phyloP scores from a whole-genome alignment of 202 grass and related monocot species.

The Bolboschoenoplectus hybrid region DNA sequence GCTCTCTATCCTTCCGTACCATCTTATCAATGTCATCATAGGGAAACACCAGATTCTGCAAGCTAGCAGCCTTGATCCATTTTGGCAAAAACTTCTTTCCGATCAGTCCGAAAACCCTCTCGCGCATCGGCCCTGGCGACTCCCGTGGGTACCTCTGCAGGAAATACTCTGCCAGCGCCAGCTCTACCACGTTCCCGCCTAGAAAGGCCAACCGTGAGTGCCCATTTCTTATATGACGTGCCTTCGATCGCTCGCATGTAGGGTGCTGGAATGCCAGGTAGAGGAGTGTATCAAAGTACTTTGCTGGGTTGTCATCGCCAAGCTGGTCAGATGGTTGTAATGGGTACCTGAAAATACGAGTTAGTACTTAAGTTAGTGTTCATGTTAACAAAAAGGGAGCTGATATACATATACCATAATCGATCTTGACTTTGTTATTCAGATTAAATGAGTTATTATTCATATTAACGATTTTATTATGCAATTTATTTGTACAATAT shows the following conservation, averaged over 20 bases:
- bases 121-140: constrained; percentile 86
- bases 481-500: no score
- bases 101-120: constrained; percentile 83
- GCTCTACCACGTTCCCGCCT: constrained; percentile 81
- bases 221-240: constrained; percentile 72
- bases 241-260: constrained; percentile 62
- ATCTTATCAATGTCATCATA: constrained; percentile 91
- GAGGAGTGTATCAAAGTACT: constrained; percentile 89
- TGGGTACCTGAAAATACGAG: constrained; percentile 54
- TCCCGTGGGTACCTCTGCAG: constrained; percentile 92
- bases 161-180: constrained; percentile 89
- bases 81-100: constrained; percentile 72
- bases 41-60: constrained; percentile 97
- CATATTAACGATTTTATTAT: no score
- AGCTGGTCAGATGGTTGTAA: constrained; percentile 81
- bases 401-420: no score
- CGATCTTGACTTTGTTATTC: no score
- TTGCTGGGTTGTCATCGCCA: constrained; percentile 78
- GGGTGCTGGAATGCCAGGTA: constrained; percentile 95
- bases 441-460: no score
- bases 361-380: neutral
- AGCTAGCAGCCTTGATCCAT: constrained; percentile 90
- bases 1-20: constrained; percentile 87
- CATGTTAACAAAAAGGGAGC: neutral
- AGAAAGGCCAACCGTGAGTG: constrained; percentile 93